phyloP scores from a whole-genome alignment of 208 protist species.

The Dictyostelium gargantuum region DNA sequence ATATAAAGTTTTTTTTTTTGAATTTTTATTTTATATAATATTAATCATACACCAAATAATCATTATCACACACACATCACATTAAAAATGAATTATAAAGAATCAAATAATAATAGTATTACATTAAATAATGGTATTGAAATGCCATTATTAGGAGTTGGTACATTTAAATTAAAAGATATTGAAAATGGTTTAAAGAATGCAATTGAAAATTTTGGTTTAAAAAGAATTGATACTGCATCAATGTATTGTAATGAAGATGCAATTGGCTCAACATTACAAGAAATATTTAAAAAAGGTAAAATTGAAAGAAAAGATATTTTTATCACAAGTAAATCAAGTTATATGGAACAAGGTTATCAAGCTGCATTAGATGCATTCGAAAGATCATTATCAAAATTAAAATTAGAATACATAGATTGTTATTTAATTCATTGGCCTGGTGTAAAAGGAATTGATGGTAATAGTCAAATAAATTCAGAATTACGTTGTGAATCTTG shows the following conservation, averaged over 20 bases:
- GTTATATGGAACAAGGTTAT: conserved; percentile 38
- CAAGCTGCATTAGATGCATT: conserved; percentile 18
- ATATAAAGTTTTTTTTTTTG: too few relatives aligned
- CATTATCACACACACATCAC: too few relatives aligned
- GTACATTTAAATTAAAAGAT: background rate
- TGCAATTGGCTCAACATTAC: conserved; percentile 4
- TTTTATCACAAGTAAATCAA: conserved; percentile 47
- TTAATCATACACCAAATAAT: too few relatives aligned
- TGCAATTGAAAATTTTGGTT: conserved; percentile 11
- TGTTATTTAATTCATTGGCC: conserved; percentile 97
- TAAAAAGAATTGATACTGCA: conserved; percentile 50
- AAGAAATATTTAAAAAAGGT: background rate
- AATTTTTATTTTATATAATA: too few relatives aligned
- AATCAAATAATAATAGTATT: too few relatives aligned
- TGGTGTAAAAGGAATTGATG: background rate
- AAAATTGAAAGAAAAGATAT: conserved; percentile 36
- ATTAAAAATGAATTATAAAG: too few relatives aligned
- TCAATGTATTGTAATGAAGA: conserved; percentile 55
- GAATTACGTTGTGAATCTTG: conserved; percentile 73
- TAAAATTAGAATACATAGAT: conserved; percentile 84
- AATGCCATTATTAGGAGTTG: conserved; percentile 62
- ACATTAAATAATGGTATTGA: too few relatives aligned
- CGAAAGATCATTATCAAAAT: background rate
- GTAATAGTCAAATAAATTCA: background rate
- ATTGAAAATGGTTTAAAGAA: background rate